Conservation (phyloP, 139 green algal species). For the Chlamydomonas schloesseri region DNA sequence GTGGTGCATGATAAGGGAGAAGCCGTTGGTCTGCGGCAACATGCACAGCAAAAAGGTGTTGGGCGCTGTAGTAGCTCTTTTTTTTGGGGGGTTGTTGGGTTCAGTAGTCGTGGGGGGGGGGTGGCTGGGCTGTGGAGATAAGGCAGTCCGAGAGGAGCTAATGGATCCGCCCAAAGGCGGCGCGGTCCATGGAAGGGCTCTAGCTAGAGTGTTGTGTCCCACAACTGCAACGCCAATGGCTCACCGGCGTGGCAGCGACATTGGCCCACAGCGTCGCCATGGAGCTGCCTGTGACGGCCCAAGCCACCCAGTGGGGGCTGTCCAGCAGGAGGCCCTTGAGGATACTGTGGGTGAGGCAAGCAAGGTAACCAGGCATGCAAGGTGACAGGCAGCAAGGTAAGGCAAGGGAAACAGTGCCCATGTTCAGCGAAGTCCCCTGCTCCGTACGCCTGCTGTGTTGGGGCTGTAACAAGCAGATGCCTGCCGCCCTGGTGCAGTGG, state of each 20-base stretch:
- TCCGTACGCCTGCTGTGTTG: background rate
- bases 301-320: constrained; percentile 26
- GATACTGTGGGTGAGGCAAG: background rate
- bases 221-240: background rate
- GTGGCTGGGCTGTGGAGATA: background rate
- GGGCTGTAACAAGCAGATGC: no score
- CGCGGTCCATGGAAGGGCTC: background rate
- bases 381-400: background rate
- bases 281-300: constrained; percentile 28
- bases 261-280: constrained; percentile 38
- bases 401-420: background rate
- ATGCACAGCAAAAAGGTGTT: background rate
- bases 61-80: background rate
- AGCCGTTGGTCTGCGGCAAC: constrained; percentile 26
- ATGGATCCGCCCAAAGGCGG: constrained; percentile 1
- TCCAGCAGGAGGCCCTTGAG: constrained; percentile 28
- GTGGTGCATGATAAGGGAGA: constrained; percentile 7
- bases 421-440: background rate
- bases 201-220: background rate
- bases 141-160: constrained; percentile 3
- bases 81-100: background rate
- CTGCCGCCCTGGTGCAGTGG: constrained; percentile 5
- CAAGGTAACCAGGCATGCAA: background rate
- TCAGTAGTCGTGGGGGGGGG: background rate
- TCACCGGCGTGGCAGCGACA: constrained; percentile 17